Evolutionary conservation across 1,139 yeast genomes (phyloP).

Genomic region (Hansenula sp.): DNA sequence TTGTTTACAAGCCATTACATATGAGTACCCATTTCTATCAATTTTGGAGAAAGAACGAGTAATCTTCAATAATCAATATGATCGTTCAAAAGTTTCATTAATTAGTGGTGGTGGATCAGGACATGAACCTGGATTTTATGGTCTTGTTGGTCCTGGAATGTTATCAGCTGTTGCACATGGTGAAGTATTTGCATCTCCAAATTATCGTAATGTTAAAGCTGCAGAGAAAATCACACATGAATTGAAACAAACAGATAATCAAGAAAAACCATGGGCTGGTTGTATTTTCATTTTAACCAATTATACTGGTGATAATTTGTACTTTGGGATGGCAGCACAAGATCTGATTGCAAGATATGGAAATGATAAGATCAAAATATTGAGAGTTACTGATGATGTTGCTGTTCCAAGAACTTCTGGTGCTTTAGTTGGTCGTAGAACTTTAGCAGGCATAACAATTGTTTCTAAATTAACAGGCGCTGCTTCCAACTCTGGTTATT

Average conservation of each 20-base stretch:
- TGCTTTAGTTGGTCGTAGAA: slow-evolving; percentile 45
- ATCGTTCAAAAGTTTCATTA: neutral
- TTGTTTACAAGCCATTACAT: neutral
- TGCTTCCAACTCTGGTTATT: slow-evolving; percentile 33
- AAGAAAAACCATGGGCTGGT: neutral
- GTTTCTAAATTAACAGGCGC: slow-evolving; percentile 44
- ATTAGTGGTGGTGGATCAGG: slow-evolving; percentile 2
- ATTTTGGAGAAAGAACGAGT: slow-evolving; percentile 1
- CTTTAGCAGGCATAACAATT: slow-evolving; percentile 42
- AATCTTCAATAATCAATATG: neutral
- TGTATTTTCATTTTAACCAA: slow-evolving; percentile 1
- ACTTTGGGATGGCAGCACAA: slow-evolving; percentile 29
- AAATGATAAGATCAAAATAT: slow-evolving; percentile 45
- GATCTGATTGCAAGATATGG: slow-evolving; percentile 80
- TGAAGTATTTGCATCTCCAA: slow-evolving; percentile 3
- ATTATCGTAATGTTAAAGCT: slow-evolving; percentile 1
- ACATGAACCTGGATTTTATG: slow-evolving; percentile 3
- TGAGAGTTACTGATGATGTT: slow-evolving; percentile 51
- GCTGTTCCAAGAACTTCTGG: slow-evolving; percentile 41
- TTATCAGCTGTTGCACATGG: slow-evolving; percentile 2
- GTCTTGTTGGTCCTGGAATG: slow-evolving; percentile 2
- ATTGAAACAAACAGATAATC: neutral
- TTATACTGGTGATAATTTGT: slow-evolving; percentile 3
- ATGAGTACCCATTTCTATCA: slow-evolving; percentile 1
- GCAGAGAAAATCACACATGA: slow-evolving; percentile 2